Evolutionary conservation across 495 filamentous ascomycete species (phyloP).

Genomic region (Podospora appendiculata): DNA sequence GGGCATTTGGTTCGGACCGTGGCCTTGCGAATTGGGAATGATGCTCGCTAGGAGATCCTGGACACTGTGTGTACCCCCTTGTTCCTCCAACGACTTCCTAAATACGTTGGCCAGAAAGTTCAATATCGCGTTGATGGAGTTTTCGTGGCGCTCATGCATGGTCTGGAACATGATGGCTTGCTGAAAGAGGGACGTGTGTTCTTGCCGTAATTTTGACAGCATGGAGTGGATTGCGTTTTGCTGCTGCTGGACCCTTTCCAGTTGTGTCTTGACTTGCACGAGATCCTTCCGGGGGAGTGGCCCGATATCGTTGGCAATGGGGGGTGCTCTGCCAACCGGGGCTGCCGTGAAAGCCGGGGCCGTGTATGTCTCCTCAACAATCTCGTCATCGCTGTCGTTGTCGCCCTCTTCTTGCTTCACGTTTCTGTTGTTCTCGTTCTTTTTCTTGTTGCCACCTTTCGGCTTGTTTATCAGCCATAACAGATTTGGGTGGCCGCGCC

Average conservation of each 20-base stretch:
- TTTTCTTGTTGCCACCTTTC: constrained; percentile 58
- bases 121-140: constrained; percentile 94
- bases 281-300: constrained; percentile 72
- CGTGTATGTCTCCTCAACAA: constrained; percentile 26
- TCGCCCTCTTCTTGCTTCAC: constrained; percentile 61
- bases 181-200: constrained; percentile 82
- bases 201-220: constrained; percentile 67
- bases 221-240: constrained; percentile 75
- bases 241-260: constrained; percentile 73
- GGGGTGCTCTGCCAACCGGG: constrained; percentile 8
- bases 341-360: constrained; percentile 3
- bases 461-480: constrained; percentile 98
- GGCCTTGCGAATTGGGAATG: constrained; percentile 46
- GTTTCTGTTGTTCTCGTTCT: constrained; percentile 37
- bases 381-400: constrained; percentile 63
- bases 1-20: constrained; percentile 35
- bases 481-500: constrained; percentile 82
- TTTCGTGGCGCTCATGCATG: constrained; percentile 91
- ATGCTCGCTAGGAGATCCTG: constrained; percentile 65
- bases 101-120: constrained; percentile 96
- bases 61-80: constrained; percentile 57
- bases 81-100: constrained; percentile 57
- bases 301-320: constrained; percentile 31
- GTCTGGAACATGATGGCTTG: constrained; percentile 86
- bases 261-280: constrained; percentile 64